Conservation (phyloP, 129 eudicot genomes). For the Artemisia argyi region DNA sequence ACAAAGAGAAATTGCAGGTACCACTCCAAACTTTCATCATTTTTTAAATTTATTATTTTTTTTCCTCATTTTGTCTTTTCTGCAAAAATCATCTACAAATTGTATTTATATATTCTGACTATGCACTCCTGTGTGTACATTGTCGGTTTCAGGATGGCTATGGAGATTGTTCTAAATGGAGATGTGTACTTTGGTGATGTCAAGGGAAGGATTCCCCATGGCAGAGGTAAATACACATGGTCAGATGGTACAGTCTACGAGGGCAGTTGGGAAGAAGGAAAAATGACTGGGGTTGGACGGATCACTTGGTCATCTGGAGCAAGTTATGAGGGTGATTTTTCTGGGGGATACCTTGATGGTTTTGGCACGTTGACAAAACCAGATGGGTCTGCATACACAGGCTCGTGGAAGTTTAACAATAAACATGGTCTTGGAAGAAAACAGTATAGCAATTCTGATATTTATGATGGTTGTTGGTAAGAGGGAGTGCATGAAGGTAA, state of each 20-base stretch:
- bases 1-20: neutral
- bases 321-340: constrained; percentile 10
- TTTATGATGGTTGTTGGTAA: constrained; percentile 3
- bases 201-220: neutral
- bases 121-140: neutral
- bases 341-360: constrained; percentile 3
- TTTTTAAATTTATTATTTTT: neutral
- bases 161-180: neutral
- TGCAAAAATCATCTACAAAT: neutral
- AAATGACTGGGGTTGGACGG: neutral
- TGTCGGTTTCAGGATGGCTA: neutral
- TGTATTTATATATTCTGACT: neutral
- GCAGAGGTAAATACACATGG: constrained; percentile 11
- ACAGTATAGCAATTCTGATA: constrained; percentile 6
- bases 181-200: constrained; percentile 5
- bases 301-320: constrained; percentile 11
- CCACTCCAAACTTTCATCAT: neutral
- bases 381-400: neutral
- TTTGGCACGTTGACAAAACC: neutral
- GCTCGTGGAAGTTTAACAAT: constrained; percentile 7
- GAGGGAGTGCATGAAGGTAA: neutral
- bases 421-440: constrained; percentile 9
- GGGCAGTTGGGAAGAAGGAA: constrained; percentile 10
- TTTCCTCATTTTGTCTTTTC: neutral
- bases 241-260: constrained; percentile 13